Evolutionary conservation across 192 early-diverging fungal genomes (phyloP).

Genomic region (Coemansia sp.): DNA sequence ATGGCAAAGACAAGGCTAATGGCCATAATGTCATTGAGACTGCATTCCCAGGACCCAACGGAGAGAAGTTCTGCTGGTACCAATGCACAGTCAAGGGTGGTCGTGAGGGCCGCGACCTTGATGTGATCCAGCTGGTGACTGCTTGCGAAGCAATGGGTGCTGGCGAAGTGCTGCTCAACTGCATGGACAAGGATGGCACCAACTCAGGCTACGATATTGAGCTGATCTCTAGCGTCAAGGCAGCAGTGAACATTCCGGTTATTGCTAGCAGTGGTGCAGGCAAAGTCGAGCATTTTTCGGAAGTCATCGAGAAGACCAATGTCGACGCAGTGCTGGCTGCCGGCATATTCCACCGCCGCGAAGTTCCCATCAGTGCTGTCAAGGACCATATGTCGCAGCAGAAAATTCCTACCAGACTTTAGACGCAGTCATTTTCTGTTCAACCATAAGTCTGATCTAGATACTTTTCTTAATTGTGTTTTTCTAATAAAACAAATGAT

Average conservation of each 20-base stretch:
- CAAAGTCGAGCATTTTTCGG: slow-evolving; percentile 76
- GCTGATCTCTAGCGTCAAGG: slow-evolving; percentile 75
- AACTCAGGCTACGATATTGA: slow-evolving; percentile 95
- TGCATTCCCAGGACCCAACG: slow-evolving; percentile 76
- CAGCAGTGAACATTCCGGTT: slow-evolving; percentile 87
- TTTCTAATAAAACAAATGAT: too few species aligned
- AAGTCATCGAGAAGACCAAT: slow-evolving; percentile 80
- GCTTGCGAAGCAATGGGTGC: slow-evolving; percentile 90
- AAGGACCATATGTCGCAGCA: slow-evolving; percentile 66
- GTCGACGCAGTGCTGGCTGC: slow-evolving; percentile 97
- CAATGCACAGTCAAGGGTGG: slow-evolving; percentile 99
- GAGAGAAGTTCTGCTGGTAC: slow-evolving; percentile 97
- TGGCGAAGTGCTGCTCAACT: slow-evolving; percentile 96
- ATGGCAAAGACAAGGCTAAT: slow-evolving; percentile 58
- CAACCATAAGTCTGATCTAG: too few species aligned
- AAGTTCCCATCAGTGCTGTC: slow-evolving; percentile 86
- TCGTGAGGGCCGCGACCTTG: slow-evolving; percentile 89
- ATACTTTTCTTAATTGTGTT: too few species aligned
- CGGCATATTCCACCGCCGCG: slow-evolving; percentile 95
- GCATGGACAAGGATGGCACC: slow-evolving; percentile 98
- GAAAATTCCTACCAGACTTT: slow-evolving; percentile 56
- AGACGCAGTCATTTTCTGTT: too few species aligned
- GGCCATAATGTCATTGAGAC: slow-evolving; percentile 78
- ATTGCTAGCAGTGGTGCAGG: slow-evolving; percentile 97
- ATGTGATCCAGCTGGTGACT: slow-evolving; percentile 86